Evolutionary conservation across 495 filamentous ascomycete species (phyloP).

Genomic region (Hypoxylon perforatum): DNA sequence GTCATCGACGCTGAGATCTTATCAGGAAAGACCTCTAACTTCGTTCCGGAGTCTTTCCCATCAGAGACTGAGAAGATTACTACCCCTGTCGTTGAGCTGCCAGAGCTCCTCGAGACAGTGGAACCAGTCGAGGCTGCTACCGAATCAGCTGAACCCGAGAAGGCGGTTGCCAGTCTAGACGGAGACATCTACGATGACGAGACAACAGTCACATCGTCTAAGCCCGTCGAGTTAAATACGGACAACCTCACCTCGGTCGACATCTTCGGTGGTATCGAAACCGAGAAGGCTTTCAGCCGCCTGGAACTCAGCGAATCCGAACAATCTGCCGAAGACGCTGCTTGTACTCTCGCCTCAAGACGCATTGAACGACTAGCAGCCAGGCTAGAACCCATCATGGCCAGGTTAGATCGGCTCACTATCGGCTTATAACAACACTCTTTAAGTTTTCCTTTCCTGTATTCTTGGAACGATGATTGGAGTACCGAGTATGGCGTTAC

Average conservation of each 20-base stretch:
- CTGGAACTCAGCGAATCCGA: slow-evolving; percentile 67
- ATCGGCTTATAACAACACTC: slow-evolving; percentile 52
- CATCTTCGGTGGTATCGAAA: slow-evolving; percentile 66
- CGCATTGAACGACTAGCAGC: slow-evolving; percentile 55
- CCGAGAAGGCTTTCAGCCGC: slow-evolving; percentile 67
- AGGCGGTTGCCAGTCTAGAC: slow-evolving; percentile 23
- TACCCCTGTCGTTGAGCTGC: slow-evolving; percentile 57
- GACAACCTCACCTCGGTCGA: slow-evolving; percentile 47
- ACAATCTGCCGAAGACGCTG: slow-evolving; percentile 58
- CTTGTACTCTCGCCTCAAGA: slow-evolving; percentile 48
- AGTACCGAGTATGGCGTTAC: slow-evolving; percentile 9
- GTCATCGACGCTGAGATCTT: slow-evolving; percentile 71
- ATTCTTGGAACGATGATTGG: no score
- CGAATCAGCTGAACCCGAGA: slow-evolving; percentile 62
- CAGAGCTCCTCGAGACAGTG: slow-evolving; percentile 43
- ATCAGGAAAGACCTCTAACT: slow-evolving; percentile 71
- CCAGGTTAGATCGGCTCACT: slow-evolving; percentile 54
- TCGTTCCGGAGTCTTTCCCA: slow-evolving; percentile 53
- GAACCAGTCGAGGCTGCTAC: slow-evolving; percentile 46
- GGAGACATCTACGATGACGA: slow-evolving; percentile 57
- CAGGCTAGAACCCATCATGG: slow-evolving; percentile 51
- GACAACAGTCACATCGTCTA: slow-evolving; percentile 41
- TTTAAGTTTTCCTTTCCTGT: no score
- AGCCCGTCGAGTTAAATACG: slow-evolving; percentile 47
- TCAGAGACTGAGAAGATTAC: slow-evolving; percentile 63